Conservation (phyloP, 805 yeast genomes). For the Hanseniaspora thailandica region DNA sequence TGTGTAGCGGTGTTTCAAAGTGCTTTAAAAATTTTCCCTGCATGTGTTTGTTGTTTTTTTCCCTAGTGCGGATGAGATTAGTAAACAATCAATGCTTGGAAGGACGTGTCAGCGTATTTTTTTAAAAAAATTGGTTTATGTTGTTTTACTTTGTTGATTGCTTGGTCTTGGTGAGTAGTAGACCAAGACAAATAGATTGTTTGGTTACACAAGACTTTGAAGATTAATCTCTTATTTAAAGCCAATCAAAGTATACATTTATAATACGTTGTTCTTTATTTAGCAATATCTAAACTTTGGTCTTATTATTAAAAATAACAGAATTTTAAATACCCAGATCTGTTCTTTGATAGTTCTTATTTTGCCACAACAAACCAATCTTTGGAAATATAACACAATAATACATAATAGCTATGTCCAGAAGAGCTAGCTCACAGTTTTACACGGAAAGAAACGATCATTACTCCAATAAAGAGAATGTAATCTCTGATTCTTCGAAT, state of each 20-base stretch:
- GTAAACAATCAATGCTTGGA: neutral
- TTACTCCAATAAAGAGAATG: neutral
- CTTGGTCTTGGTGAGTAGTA: too few species aligned
- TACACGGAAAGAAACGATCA: neutral
- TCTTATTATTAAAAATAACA: too few species aligned
- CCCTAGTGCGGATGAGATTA: neutral
- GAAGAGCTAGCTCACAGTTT: neutral
- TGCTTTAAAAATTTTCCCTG: neutral
- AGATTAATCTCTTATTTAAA: too few species aligned
- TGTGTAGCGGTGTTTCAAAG: neutral
- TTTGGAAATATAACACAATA: too few species aligned
- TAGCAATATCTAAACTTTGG: too few species aligned
- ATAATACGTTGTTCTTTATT: too few species aligned
- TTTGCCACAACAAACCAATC: too few species aligned
- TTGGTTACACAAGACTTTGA: too few species aligned
- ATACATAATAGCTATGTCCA: neutral
- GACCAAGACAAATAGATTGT: too few species aligned
- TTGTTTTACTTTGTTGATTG: neutral
- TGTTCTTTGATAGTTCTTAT: too few species aligned
- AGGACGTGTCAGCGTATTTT: too few species aligned
- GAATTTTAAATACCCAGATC: neutral
- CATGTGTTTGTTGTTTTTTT: neutral
- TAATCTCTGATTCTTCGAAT: neutral
- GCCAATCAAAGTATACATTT: too few species aligned
- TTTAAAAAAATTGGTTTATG: neutral